Percentiles rank a stretch among this genome's conserved stretches.
phyloP scores from a whole-genome alignment of 495 filamentous ascomycete species.

The Xylaria curta region DNA sequence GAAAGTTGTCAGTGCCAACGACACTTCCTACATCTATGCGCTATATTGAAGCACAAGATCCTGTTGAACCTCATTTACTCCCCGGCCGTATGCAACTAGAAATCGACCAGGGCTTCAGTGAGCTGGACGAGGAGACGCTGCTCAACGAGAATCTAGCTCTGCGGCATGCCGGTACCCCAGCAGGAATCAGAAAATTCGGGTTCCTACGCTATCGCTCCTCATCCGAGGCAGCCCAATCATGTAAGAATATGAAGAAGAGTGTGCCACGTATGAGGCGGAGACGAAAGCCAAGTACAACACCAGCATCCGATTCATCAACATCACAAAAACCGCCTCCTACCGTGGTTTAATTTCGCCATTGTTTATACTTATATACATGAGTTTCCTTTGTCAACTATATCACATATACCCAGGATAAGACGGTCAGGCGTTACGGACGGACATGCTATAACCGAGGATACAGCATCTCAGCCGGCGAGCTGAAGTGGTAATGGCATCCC shows the following conservation, averaged over 20 bases:
- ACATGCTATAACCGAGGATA: constrained; percentile 1
- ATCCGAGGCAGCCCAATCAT: constrained; percentile 48
- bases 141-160: constrained; percentile 32
- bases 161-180: constrained; percentile 37
- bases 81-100: constrained; percentile 35
- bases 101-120: constrained; percentile 36
- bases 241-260: constrained; percentile 50
- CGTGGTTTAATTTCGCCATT: constrained; percentile 26
- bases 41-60: constrained; percentile 30
- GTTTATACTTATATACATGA: constrained; percentile 14
- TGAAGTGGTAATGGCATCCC: constrained; percentile 6
- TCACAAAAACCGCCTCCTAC: constrained; percentile 32
- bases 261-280: constrained; percentile 53
- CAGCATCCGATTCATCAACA: constrained; percentile 31
- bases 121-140: constrained; percentile 30
- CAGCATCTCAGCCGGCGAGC: constrained; percentile 26
- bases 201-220: constrained; percentile 49
- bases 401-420: constrained; percentile 27
- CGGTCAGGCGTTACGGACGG: constrained; percentile 26
- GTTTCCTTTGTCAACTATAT: constrained; percentile 14
- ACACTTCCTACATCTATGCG: constrained; percentile 14
- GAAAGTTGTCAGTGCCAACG: constrained; percentile 13
- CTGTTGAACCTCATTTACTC: constrained; percentile 27
- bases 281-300: constrained; percentile 31
- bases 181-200: constrained; percentile 44